Conservation (phyloP, 1,284 basidiomycete genomes). For the Microbotryomycetes sp. region DNA sequence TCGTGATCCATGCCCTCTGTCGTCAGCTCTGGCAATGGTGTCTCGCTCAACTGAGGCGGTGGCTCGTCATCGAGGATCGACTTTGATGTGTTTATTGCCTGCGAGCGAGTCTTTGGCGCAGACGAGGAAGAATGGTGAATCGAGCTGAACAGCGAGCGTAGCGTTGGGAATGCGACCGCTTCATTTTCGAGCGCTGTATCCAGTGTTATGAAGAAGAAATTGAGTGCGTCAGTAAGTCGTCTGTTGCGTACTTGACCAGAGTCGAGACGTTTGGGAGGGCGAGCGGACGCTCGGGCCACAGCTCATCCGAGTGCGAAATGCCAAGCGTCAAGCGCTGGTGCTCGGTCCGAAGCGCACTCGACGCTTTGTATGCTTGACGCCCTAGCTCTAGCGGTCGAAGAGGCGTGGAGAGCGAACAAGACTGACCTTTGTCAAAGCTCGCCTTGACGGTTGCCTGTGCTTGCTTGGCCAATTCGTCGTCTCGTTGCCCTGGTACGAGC, state of each 20-base stretch:
- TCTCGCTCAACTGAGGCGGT: slow-evolving; percentile 38
- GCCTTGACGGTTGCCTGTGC: slow-evolving; percentile 15
- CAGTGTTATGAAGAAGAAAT: background rate
- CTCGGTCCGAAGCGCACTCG: too few relatives aligned
- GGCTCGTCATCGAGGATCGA: slow-evolving; percentile 21
- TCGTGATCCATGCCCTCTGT: slow-evolving; percentile 77
- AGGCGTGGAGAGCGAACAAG: too few relatives aligned
- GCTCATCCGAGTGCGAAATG: too few relatives aligned
- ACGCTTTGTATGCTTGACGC: too few relatives aligned
- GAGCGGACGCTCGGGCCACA: too few relatives aligned
- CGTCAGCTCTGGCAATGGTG: slow-evolving; percentile 68
- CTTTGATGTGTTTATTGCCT: background rate
- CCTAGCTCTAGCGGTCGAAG: too few relatives aligned
- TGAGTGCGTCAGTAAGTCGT: too few relatives aligned
- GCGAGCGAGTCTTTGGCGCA: background rate
- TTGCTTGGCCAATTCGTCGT: slow-evolving; percentile 3
- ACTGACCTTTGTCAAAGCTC: slow-evolving; percentile 25
- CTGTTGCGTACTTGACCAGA: too few relatives aligned
- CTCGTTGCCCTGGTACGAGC: slow-evolving; percentile 14
- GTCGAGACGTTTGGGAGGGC: too few relatives aligned
- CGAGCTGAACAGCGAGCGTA: slow-evolving; percentile 39
- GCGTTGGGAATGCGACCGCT: slow-evolving; percentile 33
- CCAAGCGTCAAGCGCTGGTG: too few relatives aligned
- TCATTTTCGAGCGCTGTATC: slow-evolving; percentile 33
- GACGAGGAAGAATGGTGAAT: background rate